These are phyloP conservation scores for Scenedesmus sp. DNA, from an alignment of 163 green algal genomes.

Conservation along the genomic window DNA sequence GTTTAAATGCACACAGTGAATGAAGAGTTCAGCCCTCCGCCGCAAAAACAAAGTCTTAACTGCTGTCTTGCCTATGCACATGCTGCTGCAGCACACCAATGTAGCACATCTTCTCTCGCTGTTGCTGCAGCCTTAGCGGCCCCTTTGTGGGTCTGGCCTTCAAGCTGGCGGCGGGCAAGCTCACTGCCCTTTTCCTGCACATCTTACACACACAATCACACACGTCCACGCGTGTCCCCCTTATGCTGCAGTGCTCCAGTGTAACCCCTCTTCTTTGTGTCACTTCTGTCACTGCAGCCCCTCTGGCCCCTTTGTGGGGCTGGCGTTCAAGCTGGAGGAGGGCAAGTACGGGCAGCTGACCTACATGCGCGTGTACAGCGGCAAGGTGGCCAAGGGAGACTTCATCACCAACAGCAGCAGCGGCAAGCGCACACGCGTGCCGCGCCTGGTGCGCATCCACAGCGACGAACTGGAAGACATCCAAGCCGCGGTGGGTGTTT, in stretches of 20 bases:
- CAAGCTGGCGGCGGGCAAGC: too few relatives aligned
- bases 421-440: conserved; percentile 87
- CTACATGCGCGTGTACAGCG: conserved; percentile 95
- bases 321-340: conserved; percentile 99
- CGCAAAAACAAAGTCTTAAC: too few relatives aligned
- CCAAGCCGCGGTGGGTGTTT: conserved; percentile 19
- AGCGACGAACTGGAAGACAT: conserved; percentile 98
- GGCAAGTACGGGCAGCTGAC: conserved; percentile 98
- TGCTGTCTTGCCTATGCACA: too few relatives aligned
- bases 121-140: neutral
- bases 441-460: conserved; percentile 97
- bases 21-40: too few relatives aligned
- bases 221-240: neutral
- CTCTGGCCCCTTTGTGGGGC: conserved; percentile 86
- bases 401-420: conserved; percentile 90
- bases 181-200: neutral
- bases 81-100: too few relatives aligned
- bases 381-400: conserved; percentile 84
- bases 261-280: neutral
- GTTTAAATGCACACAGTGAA: too few relatives aligned
- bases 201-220: neutral
- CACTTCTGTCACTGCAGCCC: conserved; percentile 49
- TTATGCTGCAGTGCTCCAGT: neutral
- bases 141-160: neutral
- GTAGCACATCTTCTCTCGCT: neutral